Evolutionary conservation across 2,329 filamentous ascomycete genomes (phyloP).

Genomic region (Xylariaceae sp.): DNA sequence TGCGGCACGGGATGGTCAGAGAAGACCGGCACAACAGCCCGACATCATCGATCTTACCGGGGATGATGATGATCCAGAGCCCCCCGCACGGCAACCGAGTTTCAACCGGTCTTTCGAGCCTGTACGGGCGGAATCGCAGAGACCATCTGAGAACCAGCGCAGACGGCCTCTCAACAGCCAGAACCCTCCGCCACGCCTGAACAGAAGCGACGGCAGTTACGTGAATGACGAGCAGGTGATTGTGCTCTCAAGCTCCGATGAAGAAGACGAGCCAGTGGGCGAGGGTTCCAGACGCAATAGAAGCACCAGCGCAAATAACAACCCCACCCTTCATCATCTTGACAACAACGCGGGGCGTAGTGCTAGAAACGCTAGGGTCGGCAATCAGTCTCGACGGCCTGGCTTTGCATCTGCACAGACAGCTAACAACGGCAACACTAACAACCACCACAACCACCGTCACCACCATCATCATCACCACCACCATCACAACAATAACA

Average conservation of each 20-base stretch:
- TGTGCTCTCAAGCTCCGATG: constrained; percentile 29
- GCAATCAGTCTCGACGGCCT: constrained; percentile 7
- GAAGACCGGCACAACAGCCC: constrained; percentile 13
- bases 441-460: too few relatives aligned
- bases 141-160: constrained; percentile 21
- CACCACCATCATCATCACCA: not conserved
- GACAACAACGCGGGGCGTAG: constrained; percentile 2
- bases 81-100: not conserved
- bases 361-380: constrained; percentile 11
- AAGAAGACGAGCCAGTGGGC: constrained; percentile 23
- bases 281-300: constrained; percentile 6
- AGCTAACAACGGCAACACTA: too few relatives aligned
- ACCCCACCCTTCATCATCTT: not conserved
- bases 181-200: constrained; percentile 25
- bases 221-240: constrained; percentile 25
- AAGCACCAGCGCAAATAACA: not conserved
- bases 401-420: not conserved
- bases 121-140: constrained; percentile 2
- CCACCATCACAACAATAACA: not conserved
- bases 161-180: constrained; percentile 23
- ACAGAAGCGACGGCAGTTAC: constrained; percentile 30
- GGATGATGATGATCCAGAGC: constrained; percentile 22
- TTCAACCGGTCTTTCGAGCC: constrained; percentile 8
- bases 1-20: not conserved
- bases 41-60: constrained; percentile 29